Conservation (phyloP, 2,329 filamentous ascomycete species). For the Calonectria crousiana region DNA sequence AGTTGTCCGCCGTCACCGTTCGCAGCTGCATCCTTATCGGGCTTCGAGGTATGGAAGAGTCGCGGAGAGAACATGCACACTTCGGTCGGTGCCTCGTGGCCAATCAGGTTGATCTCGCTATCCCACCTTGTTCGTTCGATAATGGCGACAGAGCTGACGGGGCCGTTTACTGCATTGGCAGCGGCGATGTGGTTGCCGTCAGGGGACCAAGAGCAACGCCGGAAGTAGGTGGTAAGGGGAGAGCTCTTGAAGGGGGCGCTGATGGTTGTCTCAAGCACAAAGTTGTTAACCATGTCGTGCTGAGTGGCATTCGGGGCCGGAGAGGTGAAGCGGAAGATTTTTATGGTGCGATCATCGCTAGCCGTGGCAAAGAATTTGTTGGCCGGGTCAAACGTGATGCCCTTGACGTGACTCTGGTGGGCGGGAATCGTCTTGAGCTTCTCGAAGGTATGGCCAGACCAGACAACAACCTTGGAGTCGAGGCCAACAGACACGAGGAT, state of each 20-base stretch:
- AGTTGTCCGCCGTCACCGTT: constrained; percentile 60
- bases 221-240: constrained; percentile 95
- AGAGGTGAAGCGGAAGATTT: constrained; percentile 94
- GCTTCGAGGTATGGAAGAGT: constrained; percentile 82
- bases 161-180: constrained; percentile 96
- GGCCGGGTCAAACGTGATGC: constrained; percentile 97
- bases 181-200: constrained; percentile 98
- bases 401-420: constrained; percentile 98
- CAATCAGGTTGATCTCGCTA: constrained; percentile 96
- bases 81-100: constrained; percentile 96
- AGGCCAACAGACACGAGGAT: constrained; percentile 95
- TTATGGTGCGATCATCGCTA: constrained; percentile 96
- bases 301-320: constrained; percentile 91
- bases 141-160: constrained; percentile 96
- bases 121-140: constrained; percentile 94
- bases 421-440: constrained; percentile 94
- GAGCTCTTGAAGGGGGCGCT: constrained; percentile 88
- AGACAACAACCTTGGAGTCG: constrained; percentile 98
- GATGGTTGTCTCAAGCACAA: constrained; percentile 93
- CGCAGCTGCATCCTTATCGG: constrained; percentile 63
- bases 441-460: constrained; percentile 98
- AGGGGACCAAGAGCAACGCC: constrained; percentile 96
- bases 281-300: constrained; percentile 97
- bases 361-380: constrained; percentile 99
- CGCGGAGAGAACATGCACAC: constrained; percentile 97